Base-by-base conservation (phyloP, 1,284 basidiomycete species). In the Ceratobasidium sp. region DNA sequence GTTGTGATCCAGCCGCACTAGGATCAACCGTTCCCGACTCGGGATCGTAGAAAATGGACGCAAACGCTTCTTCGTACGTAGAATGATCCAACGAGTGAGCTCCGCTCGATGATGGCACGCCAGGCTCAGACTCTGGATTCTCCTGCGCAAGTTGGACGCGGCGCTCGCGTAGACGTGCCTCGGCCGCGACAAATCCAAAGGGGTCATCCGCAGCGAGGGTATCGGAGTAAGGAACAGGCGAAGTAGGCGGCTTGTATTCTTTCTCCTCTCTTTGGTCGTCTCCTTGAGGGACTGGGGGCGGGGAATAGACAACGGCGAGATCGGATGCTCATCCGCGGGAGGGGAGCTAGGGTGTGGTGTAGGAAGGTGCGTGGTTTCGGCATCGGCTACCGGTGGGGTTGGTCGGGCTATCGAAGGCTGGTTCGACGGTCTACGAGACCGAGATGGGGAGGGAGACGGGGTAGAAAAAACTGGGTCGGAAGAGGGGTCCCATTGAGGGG, bases 101-200 rank as follows among this genome's bases (percentile, higher is more conserved):
- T 22, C 57, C 57, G 12, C 60, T 47, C 15, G 60, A 64, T n/a
- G 60, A 64, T 13, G 45, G 60, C n/a, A 43, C 27, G 10, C 17
- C 31, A 22, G 45, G 29, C 10, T 50, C 47, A 7, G 20, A n/a
- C 3, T 13, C 27, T 8, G n/a, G 31, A 25, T 64, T 47, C 5
- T 50, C 47, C 22, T 27, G 22, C 29, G 12, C 47, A 17, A 64
- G 29, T 27, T 31, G 43, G 31, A 35, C 45, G 17, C 60, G 45
- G 17, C 60, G 45, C 31, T 64, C 60, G 10, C 45, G 43, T 10
- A 64, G 47, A 17, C 60, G 60, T 32, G 34, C 42, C 27, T 64
- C 60, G 4, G 60, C 60, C 4, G 60, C 60, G 20, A 64, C n/a
- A 32, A 64, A 64, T 29, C 60, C 60, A 25, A 64, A 64, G 4